Evolutionary conservation across 2,329 filamentous ascomycete genomes (phyloP), one percentile per base, ranked within the genome.

Genomic region (Zymoseptoria crescenta): DNA sequence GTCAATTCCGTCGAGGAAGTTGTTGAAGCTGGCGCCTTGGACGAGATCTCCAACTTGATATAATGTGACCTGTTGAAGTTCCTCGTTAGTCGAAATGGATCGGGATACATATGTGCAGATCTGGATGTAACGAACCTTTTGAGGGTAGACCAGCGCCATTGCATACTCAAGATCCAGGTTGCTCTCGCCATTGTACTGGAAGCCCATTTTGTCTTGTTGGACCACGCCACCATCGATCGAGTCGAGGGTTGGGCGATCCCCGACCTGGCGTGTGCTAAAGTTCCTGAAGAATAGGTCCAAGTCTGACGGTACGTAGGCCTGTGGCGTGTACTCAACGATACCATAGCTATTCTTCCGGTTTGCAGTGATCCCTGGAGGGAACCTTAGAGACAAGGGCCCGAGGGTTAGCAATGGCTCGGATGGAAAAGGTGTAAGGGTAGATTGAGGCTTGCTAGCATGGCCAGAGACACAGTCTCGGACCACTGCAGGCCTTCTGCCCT

Each of bases 161-260:
- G 79, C 79, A 62, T 83, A 80, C 60, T 83, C 72, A 2, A 85
- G 74, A 64, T 85, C 82, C 10, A 85, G 75, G 48, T 80, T 71
- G 1, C 80, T 80, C 71, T 85, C 82, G 51, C 76, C 77, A 21
- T 77, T 77, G 64, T 65, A 72, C 51, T 67, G 68, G 57, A 75
- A 75, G 6, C 69, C 61, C 55, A 74, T 68, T 3, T 68, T 68
- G 2, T 65, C 69, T 27, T 71, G 77, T 57, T 80, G 79, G 8
- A 79, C 73, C 9, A 72, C 71, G 29, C 65, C 69, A 3, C 68
- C 68, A 52, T 65, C 64, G 52, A 52, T 52, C 1, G 61, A 69
- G 57, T 67, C 67, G 30, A 69, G 64, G 35, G 64, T 74, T 29
- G 65, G 73, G 24, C 63, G 68, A 9, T 67, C 56, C 8, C 72